Conservation (phyloP, 2,329 filamentous ascomycete genomes). For the Exophiala aquamarina region DNA sequence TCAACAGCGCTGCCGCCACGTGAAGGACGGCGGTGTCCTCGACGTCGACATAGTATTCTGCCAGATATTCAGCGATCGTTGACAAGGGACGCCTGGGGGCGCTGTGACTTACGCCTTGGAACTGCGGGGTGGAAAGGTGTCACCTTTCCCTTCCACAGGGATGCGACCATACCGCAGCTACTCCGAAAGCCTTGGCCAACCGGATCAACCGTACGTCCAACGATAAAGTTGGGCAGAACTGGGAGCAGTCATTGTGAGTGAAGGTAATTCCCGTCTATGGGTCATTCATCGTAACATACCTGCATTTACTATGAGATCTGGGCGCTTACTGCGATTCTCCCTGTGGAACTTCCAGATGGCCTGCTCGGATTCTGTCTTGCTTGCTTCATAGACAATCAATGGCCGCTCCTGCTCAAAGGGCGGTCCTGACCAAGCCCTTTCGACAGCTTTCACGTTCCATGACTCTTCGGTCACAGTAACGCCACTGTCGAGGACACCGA, state of each 20-base stretch:
- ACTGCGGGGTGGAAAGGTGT: no score
- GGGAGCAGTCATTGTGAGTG: no score
- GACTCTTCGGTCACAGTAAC: constrained; percentile 18
- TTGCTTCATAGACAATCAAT: constrained; percentile 37
- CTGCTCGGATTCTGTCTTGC: constrained; percentile 40
- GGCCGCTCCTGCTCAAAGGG: constrained; percentile 32
- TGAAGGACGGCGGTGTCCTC: constrained; percentile 54
- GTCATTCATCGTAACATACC: no score
- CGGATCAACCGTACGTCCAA: not conserved
- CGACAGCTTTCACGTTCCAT: constrained; percentile 37
- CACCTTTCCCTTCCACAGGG: not conserved
- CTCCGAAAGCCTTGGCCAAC: not conserved
- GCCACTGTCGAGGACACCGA: no score
- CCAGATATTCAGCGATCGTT: not conserved
- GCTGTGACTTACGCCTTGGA: no score
- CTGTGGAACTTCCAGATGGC: constrained; percentile 40
- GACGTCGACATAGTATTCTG: constrained; percentile 35
- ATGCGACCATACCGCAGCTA: not conserved
- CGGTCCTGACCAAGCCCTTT: constrained; percentile 36
- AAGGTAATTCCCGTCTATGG: no score
- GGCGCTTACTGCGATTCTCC: constrained; percentile 19
- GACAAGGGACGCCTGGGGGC: no score
- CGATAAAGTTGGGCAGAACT: no score
- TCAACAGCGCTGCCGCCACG: constrained; percentile 50
- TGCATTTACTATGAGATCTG: no score